Base-by-base conservation (phyloP, 768 basidiomycete genomes). In the Mycena sanguinolenta region DNA sequence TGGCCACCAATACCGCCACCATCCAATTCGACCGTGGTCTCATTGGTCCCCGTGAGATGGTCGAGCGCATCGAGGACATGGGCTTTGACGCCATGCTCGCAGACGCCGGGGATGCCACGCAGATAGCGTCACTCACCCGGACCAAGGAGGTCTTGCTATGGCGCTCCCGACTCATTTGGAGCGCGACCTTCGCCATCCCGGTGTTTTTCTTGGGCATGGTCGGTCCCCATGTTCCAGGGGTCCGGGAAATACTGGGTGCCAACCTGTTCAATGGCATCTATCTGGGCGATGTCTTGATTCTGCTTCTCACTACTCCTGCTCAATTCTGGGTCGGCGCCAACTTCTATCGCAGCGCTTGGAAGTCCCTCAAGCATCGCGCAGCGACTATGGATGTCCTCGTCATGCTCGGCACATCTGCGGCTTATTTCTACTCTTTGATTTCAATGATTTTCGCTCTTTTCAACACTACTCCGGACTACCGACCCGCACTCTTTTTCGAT, bases 301-400 rank as follows among this genome's bases (percentile, higher is more conserved):
- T 95, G 49, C 55, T 88, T 28, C 85, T 99, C 63, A 96, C 96
- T 12, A 92, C 97, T 3, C 97, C 97, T 8, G 91, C 95, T 3
- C 98, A 99, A 77, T 95, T 96, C 75, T 97, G 94, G 91, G 85
- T 99, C 44, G 98, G 96, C 3, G 83, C 82, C 63, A 91, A 91
- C 73, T 98, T 98, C 82, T 97, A 98, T 80, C 86, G 86, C 50
- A 94, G 91, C 70, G 96, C 98, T 10, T 98, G 88, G 85, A 97
- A 97, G 81, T 91, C 96, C 6, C 83, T 99, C 61, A 94, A 90
- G 78, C 98, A 99, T 80, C 88, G 90, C 32, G 88, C 90, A 12
- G 94, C 96, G 9, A 99, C 97, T 2, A 99, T 99, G 97, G 98
- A 99, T 79, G 96, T 99, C 46, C 93, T 99, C 53, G 90, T 99